A percentile compares a stretch with the other conserved stretches of the same genome.
phyloP scores from a whole-genome alignment of 164 flowering plant genomes.

The Nymphaea colorata region DNA sequence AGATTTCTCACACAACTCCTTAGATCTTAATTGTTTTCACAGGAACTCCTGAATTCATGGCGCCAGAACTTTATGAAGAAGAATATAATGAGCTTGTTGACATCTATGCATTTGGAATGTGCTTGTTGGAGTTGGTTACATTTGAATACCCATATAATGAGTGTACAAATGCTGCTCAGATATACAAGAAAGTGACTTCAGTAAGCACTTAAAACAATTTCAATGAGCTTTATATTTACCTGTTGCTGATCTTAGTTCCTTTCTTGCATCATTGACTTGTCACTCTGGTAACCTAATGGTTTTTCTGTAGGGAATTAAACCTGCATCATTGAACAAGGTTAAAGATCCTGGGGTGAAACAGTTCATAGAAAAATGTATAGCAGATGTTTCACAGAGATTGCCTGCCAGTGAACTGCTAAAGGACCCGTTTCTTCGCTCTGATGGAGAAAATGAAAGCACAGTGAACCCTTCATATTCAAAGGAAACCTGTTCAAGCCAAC shows the following conservation, averaged over 20 bases:
- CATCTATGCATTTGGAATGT: conserved; percentile 96
- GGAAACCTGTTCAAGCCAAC: conserved; percentile 1
- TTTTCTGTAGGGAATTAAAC: conserved; percentile 69
- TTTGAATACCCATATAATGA: conserved; percentile 93
- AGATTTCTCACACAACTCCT: neutral
- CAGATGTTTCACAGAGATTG: conserved; percentile 56
- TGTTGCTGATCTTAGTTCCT: neutral
- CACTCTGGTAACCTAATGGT: neutral
- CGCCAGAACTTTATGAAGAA: conserved; percentile 96
- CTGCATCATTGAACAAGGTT: conserved; percentile 87
- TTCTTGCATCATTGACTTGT: neutral
- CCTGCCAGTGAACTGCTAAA: conserved; percentile 66
- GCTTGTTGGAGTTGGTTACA: conserved; percentile 88
- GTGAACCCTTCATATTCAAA: conserved; percentile 14
- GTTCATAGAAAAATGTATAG: conserved; percentile 90
- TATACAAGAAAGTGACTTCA: conserved; percentile 82
- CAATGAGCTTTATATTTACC: neutral
- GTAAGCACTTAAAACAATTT: conserved; percentile 30
- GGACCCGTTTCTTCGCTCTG: conserved; percentile 69
- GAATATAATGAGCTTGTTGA: conserved; percentile 98
- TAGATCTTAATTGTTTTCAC: conserved; percentile 4
- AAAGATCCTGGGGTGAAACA: conserved; percentile 47
- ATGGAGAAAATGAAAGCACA: conserved; percentile 37
- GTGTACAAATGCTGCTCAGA: conserved; percentile 94
- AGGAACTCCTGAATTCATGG: conserved; percentile 99